Evolutionary conservation across 2,329 filamentous ascomycete genomes (phyloP), one percentile per base, ranked within the genome.

Genomic region (Clathrospora elynae): DNA sequence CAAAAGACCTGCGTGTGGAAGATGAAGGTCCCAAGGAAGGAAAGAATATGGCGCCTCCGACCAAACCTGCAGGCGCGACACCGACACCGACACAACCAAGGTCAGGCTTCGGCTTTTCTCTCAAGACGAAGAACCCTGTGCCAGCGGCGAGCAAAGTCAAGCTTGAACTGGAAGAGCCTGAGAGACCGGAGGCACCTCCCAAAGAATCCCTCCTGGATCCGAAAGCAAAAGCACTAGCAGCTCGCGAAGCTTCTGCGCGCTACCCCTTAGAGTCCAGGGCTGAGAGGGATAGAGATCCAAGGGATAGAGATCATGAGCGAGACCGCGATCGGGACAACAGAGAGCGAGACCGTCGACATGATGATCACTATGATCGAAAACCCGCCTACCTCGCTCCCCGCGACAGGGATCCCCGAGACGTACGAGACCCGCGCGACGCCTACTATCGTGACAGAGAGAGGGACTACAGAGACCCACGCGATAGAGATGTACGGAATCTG

Each of bases 81-180:
- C 74, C 77, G 2, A 78, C 80, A 75, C 79, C 46, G 2, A 78
- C 80, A 75, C 79, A 46, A 62, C 71, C 46, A 67, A 76, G 63
- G 33, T 74, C 76, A 45, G 74, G 75, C 2, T 95, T 96, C 62
- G 95, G 90, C 67, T 97, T 97, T 68, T 90, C 90, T 1, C 90
- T 97, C 70, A 96, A 96, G 67, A 81, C 85, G 7, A 81, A 86
- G 28, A 79, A 77, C 8, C 76, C 79, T 3, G 77, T 84, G 13
- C 72, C 75, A 17, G 74, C 79, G 49, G 75, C 77, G 43, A 73
- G 74, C 32, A 78, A 78, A 49, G 71, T 75, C 18, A 77, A 79
- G 28, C 63, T 74, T 26, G 78, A 78, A 46, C 56, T 80, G 37
- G 71, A 73, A 10, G 49, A 64, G 30, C 50, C 59, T 6, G 55